Evolutionary conservation across 345 rosid genomes (phyloP).

Genomic region (Eutrema japonicum): DNA sequence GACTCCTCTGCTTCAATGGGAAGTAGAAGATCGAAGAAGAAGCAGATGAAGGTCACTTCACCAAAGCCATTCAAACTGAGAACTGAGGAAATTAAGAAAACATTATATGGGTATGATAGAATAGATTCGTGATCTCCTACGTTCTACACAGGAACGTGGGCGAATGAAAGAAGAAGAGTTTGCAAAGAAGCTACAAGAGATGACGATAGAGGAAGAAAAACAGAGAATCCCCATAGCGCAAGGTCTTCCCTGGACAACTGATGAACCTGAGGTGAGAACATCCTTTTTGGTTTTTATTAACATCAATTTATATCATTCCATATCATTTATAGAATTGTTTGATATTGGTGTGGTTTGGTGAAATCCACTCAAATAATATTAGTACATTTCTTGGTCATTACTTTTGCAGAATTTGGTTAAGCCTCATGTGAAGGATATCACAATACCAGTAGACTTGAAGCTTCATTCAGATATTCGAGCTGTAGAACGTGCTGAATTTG

Average conservation of each 20-base stretch:
- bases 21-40: constrained; percentile 68
- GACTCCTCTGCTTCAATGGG: constrained; percentile 67
- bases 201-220: constrained; percentile 67
- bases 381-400: neutral
- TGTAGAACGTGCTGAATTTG: constrained; percentile 86
- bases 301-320: too few species aligned
- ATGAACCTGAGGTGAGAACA: constrained; percentile 82
- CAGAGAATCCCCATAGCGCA: constrained; percentile 80
- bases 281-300: neutral
- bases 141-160: constrained; percentile 72
- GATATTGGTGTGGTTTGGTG: neutral
- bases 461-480: constrained; percentile 83
- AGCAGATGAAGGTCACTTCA: constrained; percentile 60
- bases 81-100: constrained; percentile 62
- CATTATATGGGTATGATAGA: neutral
- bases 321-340: neutral
- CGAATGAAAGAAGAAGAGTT: constrained; percentile 83
- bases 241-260: constrained; percentile 97
- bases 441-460: constrained; percentile 70
- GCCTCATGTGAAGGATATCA: constrained; percentile 76
- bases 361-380: neutral
- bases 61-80: constrained; percentile 79
- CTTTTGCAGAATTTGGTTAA: constrained; percentile 62
- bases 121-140: neutral
- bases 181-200: constrained; percentile 72